Evolutionary conservation across 2,329 filamentous ascomycete genomes (phyloP).

Genomic region (Teratosphaeria gauchensis): DNA sequence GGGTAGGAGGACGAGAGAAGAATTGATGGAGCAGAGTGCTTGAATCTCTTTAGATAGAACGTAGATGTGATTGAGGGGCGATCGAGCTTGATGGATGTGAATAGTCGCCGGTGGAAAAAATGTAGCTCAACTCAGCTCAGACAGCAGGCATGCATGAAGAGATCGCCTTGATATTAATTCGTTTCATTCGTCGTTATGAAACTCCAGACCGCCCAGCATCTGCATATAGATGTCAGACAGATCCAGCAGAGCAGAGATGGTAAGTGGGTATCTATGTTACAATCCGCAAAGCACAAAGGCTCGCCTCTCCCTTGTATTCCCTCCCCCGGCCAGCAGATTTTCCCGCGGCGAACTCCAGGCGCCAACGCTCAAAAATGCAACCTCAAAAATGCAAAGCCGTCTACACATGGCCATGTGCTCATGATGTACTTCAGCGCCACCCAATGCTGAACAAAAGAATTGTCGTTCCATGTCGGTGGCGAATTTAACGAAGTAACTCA

Average conservation of each 20-base stretch:
- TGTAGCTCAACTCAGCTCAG: not conserved
- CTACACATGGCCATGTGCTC: not conserved
- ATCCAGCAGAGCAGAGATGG: slow-evolving; percentile 4
- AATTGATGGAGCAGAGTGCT: no score
- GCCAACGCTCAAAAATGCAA: slow-evolving; percentile 2
- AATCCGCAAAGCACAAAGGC: not conserved
- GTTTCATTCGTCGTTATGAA: slow-evolving; percentile 2
- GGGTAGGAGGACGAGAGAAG: no score
- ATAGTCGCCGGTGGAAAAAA: not conserved
- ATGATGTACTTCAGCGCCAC: not conserved
- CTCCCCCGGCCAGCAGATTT: not conserved
- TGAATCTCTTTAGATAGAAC: no score
- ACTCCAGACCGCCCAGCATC: slow-evolving; percentile 1
- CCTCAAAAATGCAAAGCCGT: not conserved
- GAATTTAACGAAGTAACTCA: slow-evolving; percentile 55
- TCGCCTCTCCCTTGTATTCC: not conserved
- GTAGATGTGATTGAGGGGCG: no score
- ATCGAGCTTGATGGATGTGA: no score
- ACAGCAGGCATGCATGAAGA: not conserved
- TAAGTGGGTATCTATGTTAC: slow-evolving; percentile 1
- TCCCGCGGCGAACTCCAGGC: not conserved
- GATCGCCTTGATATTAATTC: not conserved
- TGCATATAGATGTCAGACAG: not conserved
- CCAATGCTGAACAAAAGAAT: not conserved
- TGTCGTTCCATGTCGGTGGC: not conserved